phyloP scores from a whole-genome alignment of 331 rosid species.

The Malus hybrid region DNA sequence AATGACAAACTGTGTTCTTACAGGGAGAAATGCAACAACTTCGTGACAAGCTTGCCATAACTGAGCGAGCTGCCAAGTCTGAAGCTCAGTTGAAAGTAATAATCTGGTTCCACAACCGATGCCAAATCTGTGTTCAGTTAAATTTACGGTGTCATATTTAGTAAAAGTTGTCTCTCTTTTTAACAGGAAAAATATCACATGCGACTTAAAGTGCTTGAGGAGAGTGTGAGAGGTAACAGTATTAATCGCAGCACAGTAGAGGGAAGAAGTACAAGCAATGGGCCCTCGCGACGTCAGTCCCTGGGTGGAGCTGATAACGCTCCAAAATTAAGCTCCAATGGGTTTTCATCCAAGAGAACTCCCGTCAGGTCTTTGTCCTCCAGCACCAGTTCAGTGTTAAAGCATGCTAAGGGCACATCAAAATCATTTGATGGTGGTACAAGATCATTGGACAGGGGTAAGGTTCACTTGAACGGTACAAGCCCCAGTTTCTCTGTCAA shows the following conservation, averaged over 20 bases:
- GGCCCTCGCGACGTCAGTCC: conserved; percentile 96
- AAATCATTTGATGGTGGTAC: conserved; percentile 99
- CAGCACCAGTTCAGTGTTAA: conserved; percentile 75
- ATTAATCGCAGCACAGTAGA: conserved; percentile 65
- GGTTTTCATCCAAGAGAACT: conserved; percentile 72
- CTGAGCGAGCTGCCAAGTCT: conserved; percentile 85
- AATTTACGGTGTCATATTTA: conserved; percentile 27
- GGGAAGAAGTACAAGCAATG: conserved; percentile 73
- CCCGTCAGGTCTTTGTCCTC: conserved; percentile 72
- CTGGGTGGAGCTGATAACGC: conserved; percentile 90
- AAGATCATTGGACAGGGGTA: conserved; percentile 88
- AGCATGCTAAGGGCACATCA: conserved; percentile 95
- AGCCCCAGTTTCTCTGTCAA: conserved; percentile 60
- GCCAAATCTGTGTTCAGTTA: conserved; percentile 20
- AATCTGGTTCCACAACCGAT: conserved; percentile 25
- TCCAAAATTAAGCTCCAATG: conserved; percentile 69
- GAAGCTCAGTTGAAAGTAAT: conserved; percentile 98
- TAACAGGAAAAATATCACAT: conserved; percentile 94
- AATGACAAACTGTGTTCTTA: conserved; percentile 21
- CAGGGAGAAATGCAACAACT: conserved; percentile 99
- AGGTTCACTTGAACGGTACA: conserved; percentile 68
- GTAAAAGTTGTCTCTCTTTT: conserved; percentile 16
- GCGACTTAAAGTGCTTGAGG: conserved; percentile 96
- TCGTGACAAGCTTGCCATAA: conserved; percentile 80
- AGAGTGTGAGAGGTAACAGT: conserved; percentile 79